Conservation (phyloP, 108 stramenopile genomes). For the Nitzschia sp. region DNA sequence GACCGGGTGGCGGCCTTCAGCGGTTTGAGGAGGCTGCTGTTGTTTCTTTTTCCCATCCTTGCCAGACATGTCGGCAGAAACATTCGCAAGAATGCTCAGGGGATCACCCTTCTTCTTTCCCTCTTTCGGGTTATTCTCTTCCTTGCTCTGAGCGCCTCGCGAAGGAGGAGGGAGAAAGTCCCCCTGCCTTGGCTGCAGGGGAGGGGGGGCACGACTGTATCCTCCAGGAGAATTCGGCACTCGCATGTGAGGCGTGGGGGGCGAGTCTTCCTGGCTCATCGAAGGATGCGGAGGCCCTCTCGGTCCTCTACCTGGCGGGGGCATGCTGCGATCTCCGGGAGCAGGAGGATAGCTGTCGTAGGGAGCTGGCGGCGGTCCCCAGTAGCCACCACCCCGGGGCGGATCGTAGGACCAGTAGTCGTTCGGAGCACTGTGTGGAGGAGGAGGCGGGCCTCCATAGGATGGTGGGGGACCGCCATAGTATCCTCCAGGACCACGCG, state of each 20-base stretch:
- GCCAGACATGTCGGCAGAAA: slow-evolving; percentile 35
- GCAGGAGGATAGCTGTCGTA: slow-evolving; percentile 8
- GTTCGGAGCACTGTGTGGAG: background rate
- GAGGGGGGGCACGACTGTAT: background rate
- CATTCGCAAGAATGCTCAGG: slow-evolving; percentile 40
- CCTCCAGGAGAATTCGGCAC: slow-evolving; percentile 10
- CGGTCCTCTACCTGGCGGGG: slow-evolving; percentile 6
- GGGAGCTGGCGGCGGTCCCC: slow-evolving; percentile 11
- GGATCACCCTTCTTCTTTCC: slow-evolving; percentile 38
- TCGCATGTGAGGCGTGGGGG: slow-evolving; percentile 1
- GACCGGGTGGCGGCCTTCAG: background rate
- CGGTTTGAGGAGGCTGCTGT: background rate
- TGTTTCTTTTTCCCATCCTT: slow-evolving; percentile 22
- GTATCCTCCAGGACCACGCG: slow-evolving; percentile 1
- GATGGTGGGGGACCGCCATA: background rate
- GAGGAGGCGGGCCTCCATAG: slow-evolving; percentile 12
- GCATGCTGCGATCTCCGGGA: background rate
- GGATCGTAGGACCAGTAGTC: slow-evolving; percentile 14
- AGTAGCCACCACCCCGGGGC: background rate
- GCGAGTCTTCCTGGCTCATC: slow-evolving; percentile 5
- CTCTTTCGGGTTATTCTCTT: background rate
- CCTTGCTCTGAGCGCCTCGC: background rate
- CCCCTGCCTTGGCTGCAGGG: slow-evolving; percentile 3
- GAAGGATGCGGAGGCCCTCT: slow-evolving; percentile 4
- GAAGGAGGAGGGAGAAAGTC: background rate